Conservation (phyloP, 257 asterid species). For the Scutellaria barbata region DNA sequence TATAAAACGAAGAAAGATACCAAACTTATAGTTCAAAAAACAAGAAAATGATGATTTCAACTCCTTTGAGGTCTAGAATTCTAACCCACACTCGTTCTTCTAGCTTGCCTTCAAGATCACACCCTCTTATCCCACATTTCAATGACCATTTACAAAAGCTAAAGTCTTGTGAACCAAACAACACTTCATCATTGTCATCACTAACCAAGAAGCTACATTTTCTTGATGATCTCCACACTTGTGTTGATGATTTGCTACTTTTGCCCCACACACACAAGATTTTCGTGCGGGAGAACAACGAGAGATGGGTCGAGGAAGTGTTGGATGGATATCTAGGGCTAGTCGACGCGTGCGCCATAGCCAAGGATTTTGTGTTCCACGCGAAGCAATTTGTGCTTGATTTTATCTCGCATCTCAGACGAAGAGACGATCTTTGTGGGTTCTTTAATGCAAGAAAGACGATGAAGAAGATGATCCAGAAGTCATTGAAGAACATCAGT, state of each 20-base stretch:
- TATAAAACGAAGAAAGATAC: background rate
- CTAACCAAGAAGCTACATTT: conserved; percentile 35
- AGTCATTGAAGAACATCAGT: conserved; percentile 31
- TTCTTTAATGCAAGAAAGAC: conserved; percentile 28
- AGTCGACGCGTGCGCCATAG: conserved; percentile 47
- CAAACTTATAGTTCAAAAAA: background rate
- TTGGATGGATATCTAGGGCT: conserved; percentile 47
- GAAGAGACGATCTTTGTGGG: conserved; percentile 30
- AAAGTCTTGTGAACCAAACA: conserved; percentile 25
- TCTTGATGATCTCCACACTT: conserved; percentile 37
- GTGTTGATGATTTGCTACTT: conserved; percentile 39
- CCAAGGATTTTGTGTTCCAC: conserved; percentile 39
- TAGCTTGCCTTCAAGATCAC: conserved; percentile 52
- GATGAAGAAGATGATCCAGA: conserved; percentile 41
- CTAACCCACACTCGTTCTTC: conserved; percentile 47
- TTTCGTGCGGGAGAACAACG: conserved; percentile 33
- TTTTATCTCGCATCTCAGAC: conserved; percentile 42
- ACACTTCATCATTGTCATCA: conserved; percentile 38
- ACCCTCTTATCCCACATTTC: conserved; percentile 53
- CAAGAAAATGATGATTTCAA: conserved; percentile 32
- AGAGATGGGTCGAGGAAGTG: conserved; percentile 42
- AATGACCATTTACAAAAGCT: conserved; percentile 38
- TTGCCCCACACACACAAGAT: conserved; percentile 41
- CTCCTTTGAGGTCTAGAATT: conserved; percentile 50
- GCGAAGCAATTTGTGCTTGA: conserved; percentile 31